Conservation (phyloP, 129 eudicot genomes). For the Centrapalus pauciflorus region DNA sequence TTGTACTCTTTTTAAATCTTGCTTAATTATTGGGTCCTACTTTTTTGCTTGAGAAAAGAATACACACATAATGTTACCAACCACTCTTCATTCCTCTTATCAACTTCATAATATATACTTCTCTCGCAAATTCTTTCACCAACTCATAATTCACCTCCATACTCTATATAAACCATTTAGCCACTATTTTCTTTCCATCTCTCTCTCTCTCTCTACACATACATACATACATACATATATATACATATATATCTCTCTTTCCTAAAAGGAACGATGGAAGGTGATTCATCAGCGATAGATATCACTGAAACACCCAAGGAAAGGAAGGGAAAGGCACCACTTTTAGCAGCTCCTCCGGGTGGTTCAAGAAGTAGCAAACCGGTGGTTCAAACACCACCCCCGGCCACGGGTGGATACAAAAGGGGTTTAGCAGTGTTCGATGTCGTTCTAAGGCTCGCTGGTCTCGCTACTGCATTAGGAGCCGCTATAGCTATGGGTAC, state of each 20-base stretch:
- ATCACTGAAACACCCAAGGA: constrained; percentile 46
- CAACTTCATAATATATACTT: constrained; percentile 29
- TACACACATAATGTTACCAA: constrained; percentile 24
- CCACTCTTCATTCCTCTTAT: constrained; percentile 51
- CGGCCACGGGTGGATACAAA: constrained; percentile 26
- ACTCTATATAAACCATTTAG: constrained; percentile 14
- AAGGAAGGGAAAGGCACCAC: constrained; percentile 74
- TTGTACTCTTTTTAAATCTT: too few species aligned
- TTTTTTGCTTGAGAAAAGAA: background rate
- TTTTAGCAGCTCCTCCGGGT: constrained; percentile 37
- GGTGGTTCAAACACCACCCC: constrained; percentile 6
- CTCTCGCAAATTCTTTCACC: constrained; percentile 17
- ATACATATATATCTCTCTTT: background rate
- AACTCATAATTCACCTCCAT: constrained; percentile 14
- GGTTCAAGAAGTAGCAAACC: constrained; percentile 22
- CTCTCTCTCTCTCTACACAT: background rate
- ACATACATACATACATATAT: background rate
- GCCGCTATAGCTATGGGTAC: constrained; percentile 73
- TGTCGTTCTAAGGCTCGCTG: constrained; percentile 60
- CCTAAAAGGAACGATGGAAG: constrained; percentile 32
- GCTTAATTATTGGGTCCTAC: background rate
- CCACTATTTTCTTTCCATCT: constrained; percentile 9
- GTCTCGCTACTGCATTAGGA: constrained; percentile 53
- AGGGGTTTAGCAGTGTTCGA: constrained; percentile 67
- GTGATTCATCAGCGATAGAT: constrained; percentile 36